Evolutionary conservation across 768 basidiomycete genomes (phyloP).

Genomic region (Amanita inopinata): DNA sequence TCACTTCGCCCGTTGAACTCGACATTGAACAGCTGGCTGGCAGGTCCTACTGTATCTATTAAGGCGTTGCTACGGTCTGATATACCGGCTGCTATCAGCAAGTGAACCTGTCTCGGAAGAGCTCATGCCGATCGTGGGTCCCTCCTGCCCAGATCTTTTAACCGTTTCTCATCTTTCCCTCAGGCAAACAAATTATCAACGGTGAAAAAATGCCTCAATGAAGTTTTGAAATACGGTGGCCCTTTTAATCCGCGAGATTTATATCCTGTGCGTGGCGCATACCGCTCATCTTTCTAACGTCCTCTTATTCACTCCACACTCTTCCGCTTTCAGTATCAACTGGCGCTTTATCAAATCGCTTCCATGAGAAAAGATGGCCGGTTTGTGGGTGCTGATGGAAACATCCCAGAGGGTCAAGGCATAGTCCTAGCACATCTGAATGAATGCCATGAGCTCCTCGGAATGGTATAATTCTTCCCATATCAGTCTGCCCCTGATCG

Average conservation of each 20-base stretch:
- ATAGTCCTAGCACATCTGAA: constrained; percentile 93
- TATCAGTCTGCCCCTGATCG: not conserved
- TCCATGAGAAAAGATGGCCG: constrained; percentile 88
- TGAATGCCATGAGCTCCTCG: constrained; percentile 91
- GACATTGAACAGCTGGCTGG: not conserved
- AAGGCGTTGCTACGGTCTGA: constrained; percentile 91
- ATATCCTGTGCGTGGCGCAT: constrained; percentile 62
- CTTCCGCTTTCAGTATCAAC: constrained; percentile 61
- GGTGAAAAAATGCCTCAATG: constrained; percentile 93
- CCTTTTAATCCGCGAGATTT: constrained; percentile 87
- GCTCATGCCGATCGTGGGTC: constrained; percentile 81
- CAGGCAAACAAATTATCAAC: constrained; percentile 96
- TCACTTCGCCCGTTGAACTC: not conserved
- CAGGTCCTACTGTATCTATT: constrained; percentile 91
- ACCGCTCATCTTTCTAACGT: not conserved
- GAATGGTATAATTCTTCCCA: constrained; percentile 56
- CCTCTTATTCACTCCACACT: constrained; percentile 3
- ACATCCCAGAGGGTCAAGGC: constrained; percentile 92
- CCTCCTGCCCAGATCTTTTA: not conserved
- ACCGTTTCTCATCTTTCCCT: not conserved
- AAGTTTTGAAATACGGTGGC: constrained; percentile 91
- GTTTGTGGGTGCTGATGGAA: constrained; percentile 81
- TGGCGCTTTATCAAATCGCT: constrained; percentile 93
- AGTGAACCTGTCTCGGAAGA: constrained; percentile 98
- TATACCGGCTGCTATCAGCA: constrained; percentile 86